Conservation (phyloP, 1,139 yeast genomes). For the Sugiyamaella grinbergsii region DNA sequence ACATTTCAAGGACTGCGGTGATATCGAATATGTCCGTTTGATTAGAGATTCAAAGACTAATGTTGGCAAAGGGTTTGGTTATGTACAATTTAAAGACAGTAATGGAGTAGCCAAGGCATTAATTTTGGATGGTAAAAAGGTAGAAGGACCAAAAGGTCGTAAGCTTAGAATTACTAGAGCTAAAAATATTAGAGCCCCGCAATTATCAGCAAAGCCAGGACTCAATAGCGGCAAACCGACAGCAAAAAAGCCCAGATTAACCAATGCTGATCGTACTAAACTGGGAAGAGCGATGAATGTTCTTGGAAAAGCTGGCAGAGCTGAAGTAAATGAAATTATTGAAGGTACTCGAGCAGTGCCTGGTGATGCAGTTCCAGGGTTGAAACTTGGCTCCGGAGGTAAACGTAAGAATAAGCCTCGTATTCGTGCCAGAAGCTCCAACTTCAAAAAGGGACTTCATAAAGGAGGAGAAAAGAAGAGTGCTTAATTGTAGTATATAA, state of each 20-base stretch:
- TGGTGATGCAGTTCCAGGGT: slow-evolving; percentile 47
- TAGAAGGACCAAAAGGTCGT: slow-evolving; percentile 54
- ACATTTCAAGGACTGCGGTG: slow-evolving; percentile 69
- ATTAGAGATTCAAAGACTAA: slow-evolving; percentile 92
- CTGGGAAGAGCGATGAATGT: slow-evolving; percentile 76
- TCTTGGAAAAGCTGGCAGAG: slow-evolving; percentile 78
- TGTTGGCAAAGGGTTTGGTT: slow-evolving; percentile 96
- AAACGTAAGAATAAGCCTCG: slow-evolving; percentile 58
- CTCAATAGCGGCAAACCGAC: slow-evolving; percentile 24
- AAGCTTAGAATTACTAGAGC: slow-evolving; percentile 80
- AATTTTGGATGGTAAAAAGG: slow-evolving; percentile 69
- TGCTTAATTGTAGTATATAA: not conserved
- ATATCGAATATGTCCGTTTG: slow-evolving; percentile 84
- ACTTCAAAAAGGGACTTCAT: slow-evolving; percentile 47
- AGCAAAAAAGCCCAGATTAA: slow-evolving; percentile 36
- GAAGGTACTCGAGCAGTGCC: slow-evolving; percentile 86
- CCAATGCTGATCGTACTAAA: slow-evolving; percentile 62
- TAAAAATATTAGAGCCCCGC: slow-evolving; percentile 56
- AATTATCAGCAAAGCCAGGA: slow-evolving; percentile 33
- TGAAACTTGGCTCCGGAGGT: slow-evolving; percentile 19
- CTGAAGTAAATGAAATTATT: slow-evolving; percentile 58
- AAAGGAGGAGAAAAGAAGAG: not conserved
- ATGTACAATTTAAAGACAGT: slow-evolving; percentile 85
- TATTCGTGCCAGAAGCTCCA: slow-evolving; percentile 64
- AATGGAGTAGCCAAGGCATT: slow-evolving; percentile 82